Percentiles rank a stretch among this genome's conserved stretches.
phyloP scores from a whole-genome alignment of 2,329 filamentous ascomycete species.

The Cercospora sp. region DNA sequence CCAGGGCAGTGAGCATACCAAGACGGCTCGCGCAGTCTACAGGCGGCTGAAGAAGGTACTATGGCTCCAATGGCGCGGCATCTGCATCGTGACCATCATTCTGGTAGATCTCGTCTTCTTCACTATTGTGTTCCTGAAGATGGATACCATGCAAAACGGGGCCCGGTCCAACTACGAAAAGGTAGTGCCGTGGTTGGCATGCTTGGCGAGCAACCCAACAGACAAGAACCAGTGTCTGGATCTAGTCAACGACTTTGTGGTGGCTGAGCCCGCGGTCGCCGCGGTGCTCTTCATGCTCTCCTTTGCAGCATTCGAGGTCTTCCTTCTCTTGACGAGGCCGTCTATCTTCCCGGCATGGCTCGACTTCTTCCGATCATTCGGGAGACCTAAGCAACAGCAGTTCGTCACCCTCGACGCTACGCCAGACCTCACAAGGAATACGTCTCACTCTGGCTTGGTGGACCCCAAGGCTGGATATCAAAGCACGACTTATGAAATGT shows the following conservation, averaged over 20 bases:
- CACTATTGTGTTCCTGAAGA: slow-evolving; percentile 82
- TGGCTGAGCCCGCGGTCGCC: slow-evolving; percentile 73
- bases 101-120: slow-evolving; percentile 92
- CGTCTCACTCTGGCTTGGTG: slow-evolving; percentile 28
- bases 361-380: slow-evolving; percentile 58
- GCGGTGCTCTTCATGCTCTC: slow-evolving; percentile 81
- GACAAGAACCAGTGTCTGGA: slow-evolving; percentile 67
- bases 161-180: slow-evolving; percentile 57
- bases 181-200: slow-evolving; percentile 67
- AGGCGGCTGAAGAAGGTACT: slow-evolving; percentile 82
- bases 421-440: slow-evolving; percentile 27
- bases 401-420: slow-evolving; percentile 83
- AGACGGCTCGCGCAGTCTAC: slow-evolving; percentile 84
- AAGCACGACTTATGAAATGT: slow-evolving; percentile 39
- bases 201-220: slow-evolving; percentile 60
- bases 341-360: slow-evolving; percentile 86
- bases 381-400: slow-evolving; percentile 63
- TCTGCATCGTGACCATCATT: slow-evolving; percentile 85
- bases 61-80: slow-evolving; percentile 90
- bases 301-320: slow-evolving; percentile 78
- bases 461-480: slow-evolving; percentile 33
- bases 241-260: slow-evolving; percentile 61
- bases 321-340: slow-evolving; percentile 76
- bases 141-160: slow-evolving; percentile 68
- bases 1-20: slow-evolving; percentile 71